Base-by-base conservation (phyloP, 176 grass and related monocot species). In the Aegilops tauschii region DNA sequence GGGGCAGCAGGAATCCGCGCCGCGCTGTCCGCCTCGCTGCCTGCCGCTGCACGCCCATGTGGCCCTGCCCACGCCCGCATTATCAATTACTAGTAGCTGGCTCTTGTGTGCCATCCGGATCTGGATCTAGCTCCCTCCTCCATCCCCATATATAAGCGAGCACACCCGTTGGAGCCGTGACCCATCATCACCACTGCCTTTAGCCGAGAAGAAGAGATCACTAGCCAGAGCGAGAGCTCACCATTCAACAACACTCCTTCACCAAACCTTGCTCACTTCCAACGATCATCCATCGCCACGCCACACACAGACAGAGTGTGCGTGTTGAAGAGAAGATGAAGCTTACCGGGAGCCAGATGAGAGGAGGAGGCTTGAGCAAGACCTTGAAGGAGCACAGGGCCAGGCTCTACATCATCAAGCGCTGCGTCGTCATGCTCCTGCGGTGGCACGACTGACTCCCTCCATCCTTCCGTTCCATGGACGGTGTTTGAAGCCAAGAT, bases 361-460 rank as follows among this genome's bases (percentile, higher is more conserved):
- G 84, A 4, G 80, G 56, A 64, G 82, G 83, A 39, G 72, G 84
- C 1, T 35, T 91, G 80, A 20, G 81, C 66, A 87, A 54, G 89
- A 63, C 61, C 10, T 49, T 91, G 8, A 91, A 87, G 61, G 47
- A 87, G 81, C 89, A 91, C 76, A 91, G 45, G 67, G 85, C 89
- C 1, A 84, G 81, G 85, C 50, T 91, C 81, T 91, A 91, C 85
- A 84, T 91, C 89, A 91, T 91, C 80, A 76, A 91, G 76, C 85
- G 89, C 80, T 91, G 89, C 85, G 89, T 91, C 59, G 85, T 91
- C 85, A 91, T 87, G 89, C 89, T 91, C 59, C 85, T 87, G 3
- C 80, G 85, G 3, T 87, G 85, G 76, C 80, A 91, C 68, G 89
- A 87, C 76, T 91, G 79, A 90, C 67, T 21, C 68, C 20, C 25